A percentile compares a stretch with the other conserved stretches of the same genome.
Conservation (phyloP, 345 rosid species). For the Lepidium sativum region DNA sequence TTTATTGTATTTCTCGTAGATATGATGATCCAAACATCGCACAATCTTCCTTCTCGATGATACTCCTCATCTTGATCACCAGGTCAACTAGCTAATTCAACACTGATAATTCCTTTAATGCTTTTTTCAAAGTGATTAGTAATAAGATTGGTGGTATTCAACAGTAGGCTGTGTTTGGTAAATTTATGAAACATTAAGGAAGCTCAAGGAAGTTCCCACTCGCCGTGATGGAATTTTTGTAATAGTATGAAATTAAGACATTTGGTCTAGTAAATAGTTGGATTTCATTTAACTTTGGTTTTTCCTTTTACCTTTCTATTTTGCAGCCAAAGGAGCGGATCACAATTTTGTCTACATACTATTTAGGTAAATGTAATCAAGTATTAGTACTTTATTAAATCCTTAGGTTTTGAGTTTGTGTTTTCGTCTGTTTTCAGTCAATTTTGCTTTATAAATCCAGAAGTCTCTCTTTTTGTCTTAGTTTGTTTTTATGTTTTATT, state of each 20-base stretch:
- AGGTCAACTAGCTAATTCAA: conserved; percentile 38
- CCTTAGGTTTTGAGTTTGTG: too few species aligned
- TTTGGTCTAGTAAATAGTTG: not conserved
- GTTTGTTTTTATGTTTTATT: too few species aligned
- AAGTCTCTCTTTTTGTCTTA: too few species aligned
- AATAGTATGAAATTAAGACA: conserved; percentile 43
- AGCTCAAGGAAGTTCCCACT: conserved; percentile 85
- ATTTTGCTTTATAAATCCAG: too few species aligned
- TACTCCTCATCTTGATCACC: conserved; percentile 89
- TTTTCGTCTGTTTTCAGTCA: too few species aligned
- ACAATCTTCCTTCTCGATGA: conserved; percentile 87
- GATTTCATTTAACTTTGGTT: not conserved
- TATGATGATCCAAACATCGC: conserved; percentile 84
- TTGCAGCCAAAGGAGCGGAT: conserved; percentile 60
- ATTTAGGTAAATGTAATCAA: conserved; percentile 25
- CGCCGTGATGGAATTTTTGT: conserved; percentile 87
- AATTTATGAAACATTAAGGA: conserved; percentile 81
- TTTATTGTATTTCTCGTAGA: conserved; percentile 29
- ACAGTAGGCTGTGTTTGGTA: conserved; percentile 95
- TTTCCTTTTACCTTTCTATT: not conserved
- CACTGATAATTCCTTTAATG: not conserved
- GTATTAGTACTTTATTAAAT: not conserved
- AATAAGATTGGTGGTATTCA: conserved; percentile 5
- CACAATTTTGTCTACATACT: conserved; percentile 79
- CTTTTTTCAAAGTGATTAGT: not conserved